Evolutionary conservation across 208 protist species (phyloP).

Genomic region (Trypanosoma rangeli): DNA sequence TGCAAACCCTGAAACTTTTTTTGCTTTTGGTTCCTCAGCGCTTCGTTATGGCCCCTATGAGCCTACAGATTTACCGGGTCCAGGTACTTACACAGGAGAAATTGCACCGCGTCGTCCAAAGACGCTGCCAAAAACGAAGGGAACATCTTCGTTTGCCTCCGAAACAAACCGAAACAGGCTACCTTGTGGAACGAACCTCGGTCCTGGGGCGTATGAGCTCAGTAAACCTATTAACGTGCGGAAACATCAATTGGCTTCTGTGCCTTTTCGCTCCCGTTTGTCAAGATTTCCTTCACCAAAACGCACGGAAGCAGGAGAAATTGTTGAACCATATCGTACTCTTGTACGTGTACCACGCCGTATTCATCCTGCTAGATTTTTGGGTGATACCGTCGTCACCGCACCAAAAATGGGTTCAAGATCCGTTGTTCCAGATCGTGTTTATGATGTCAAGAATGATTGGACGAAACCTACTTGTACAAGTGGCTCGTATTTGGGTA

Average conservation of each 20-base stretch:
- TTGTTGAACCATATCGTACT: constrained; percentile 24
- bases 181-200: constrained; percentile 30
- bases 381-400: constrained; percentile 19
- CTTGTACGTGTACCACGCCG: constrained; percentile 26
- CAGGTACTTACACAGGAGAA: constrained; percentile 72
- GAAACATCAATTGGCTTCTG: constrained; percentile 21
- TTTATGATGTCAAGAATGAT: constrained; percentile 75
- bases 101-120: constrained; percentile 66
- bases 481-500: constrained; percentile 51
- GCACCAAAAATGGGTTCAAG: constrained; percentile 32
- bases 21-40: constrained; percentile 65
- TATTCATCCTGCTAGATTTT: constrained; percentile 20
- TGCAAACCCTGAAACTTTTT: constrained; percentile 41
- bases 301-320: not conserved
- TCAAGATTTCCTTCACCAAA: constrained; percentile 51
- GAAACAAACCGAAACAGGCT: constrained; percentile 44
- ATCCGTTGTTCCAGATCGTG: constrained; percentile 24
- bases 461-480: constrained; percentile 60
- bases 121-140: constrained; percentile 15
- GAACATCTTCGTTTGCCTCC: constrained; percentile 60
- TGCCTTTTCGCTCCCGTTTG: constrained; percentile 66
- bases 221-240: constrained; percentile 27
- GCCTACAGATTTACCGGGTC: constrained; percentile 47
- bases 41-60: constrained; percentile 33
- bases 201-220: constrained; percentile 65